phyloP scores from a whole-genome alignment of 345 rosid species.

The Lenwebbia sp. region DNA sequence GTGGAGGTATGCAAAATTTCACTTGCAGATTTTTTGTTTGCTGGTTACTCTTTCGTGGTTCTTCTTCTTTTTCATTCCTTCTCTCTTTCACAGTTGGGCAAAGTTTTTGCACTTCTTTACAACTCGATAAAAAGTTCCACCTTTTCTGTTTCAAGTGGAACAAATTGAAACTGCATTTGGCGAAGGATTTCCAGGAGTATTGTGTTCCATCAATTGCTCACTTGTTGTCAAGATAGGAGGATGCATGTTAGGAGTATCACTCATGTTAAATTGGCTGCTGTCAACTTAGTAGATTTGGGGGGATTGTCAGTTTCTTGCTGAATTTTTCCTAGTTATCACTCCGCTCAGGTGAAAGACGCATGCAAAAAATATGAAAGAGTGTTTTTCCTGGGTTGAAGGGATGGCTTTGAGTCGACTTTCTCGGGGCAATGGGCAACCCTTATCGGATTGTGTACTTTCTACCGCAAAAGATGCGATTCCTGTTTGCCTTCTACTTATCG shows the following conservation, averaged over 20 bases:
- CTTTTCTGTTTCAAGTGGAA: not conserved
- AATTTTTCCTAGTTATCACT: not conserved
- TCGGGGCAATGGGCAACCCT: not conserved
- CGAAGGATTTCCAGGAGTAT: not conserved
- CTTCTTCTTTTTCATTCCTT: not conserved
- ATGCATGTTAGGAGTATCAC: not conserved
- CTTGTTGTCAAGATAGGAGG: not conserved
- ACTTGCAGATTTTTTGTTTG: not conserved
- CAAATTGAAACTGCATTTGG: not conserved
- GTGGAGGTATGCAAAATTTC: constrained; percentile 32
- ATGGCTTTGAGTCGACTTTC: not conserved
- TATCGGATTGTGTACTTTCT: not conserved
- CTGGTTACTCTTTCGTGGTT: not conserved
- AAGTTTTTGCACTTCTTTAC: not conserved
- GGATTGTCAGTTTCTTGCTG: not conserved
- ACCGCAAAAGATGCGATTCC: not conserved
- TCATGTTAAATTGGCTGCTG: not conserved
- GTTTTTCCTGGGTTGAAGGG: not conserved
- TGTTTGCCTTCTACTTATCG: not conserved
- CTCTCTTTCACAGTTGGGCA: not conserved
- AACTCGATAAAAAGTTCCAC: not conserved
- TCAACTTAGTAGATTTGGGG: not conserved
- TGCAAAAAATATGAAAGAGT: not conserved
- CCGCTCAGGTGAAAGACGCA: not conserved
- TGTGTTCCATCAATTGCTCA: not conserved